phyloP scores from a whole-genome alignment of 75 land plant species.

The Selaginella tamariscina region DNA sequence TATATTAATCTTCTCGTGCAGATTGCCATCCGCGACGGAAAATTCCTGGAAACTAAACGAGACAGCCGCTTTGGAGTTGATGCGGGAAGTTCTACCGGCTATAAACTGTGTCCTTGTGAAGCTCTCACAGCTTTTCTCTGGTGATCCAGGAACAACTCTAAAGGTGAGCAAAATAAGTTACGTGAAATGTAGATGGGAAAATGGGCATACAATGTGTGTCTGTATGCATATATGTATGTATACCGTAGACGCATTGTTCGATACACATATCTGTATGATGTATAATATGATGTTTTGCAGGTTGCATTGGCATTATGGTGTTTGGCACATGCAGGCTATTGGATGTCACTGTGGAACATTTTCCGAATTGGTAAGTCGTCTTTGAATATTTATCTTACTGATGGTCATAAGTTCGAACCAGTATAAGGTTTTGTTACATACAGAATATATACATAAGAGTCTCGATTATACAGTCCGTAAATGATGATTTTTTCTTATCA shows the following conservation, averaged over 20 bases:
- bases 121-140: conserved; percentile 57
- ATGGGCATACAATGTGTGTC: no score
- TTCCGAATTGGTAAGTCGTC: conserved; percentile 7
- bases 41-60: conserved; percentile 36
- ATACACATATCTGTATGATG: not conserved
- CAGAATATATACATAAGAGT: no score
- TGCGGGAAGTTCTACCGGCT: conserved; percentile 50
- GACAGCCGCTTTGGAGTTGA: conserved; percentile 53
- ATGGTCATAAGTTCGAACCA: no score
- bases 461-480: no score
- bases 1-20: not conserved
- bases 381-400: not conserved
- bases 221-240: no score
- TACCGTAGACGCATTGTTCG: no score
- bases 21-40: not conserved
- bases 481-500: no score
- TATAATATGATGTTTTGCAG: conserved; percentile 1
- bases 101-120: conserved; percentile 49
- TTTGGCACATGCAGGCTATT: not conserved
- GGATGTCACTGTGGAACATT: conserved; percentile 2
- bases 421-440: no score
- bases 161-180: no score
- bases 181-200: no score
- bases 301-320: conserved; percentile 7
- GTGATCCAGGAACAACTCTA: conserved; percentile 83